Evolutionary conservation across 2,329 filamentous ascomycete genomes (phyloP).

Genomic region (Alternaria sp.): DNA sequence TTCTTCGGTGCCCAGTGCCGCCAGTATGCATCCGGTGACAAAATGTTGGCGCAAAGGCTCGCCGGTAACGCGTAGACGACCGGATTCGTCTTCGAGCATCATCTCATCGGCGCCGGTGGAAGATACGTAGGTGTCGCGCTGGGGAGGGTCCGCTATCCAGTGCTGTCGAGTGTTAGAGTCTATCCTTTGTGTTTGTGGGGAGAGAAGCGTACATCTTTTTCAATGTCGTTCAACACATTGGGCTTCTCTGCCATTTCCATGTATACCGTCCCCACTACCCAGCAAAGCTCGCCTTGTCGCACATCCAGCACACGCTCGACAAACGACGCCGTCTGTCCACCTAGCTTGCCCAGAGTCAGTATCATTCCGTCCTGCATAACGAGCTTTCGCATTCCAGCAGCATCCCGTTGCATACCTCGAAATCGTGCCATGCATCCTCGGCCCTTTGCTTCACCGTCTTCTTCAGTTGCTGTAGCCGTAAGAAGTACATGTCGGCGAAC

Average conservation of each 20-base stretch:
- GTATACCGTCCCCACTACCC: constrained; percentile 93
- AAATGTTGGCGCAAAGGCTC: constrained; percentile 72
- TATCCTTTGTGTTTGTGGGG: not conserved
- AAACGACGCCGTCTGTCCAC: constrained; percentile 74
- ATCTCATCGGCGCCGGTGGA: constrained; percentile 70
- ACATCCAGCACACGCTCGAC: constrained; percentile 95
- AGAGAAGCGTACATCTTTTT: constrained; percentile 74
- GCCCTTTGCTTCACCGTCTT: constrained; percentile 80
- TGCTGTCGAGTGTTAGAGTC: constrained; percentile 62
- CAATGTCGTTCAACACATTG: constrained; percentile 92
- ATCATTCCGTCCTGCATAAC: not conserved
- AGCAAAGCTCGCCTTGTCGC: constrained; percentile 92
- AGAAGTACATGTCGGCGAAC: constrained; percentile 97
- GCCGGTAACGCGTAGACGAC: constrained; percentile 81
- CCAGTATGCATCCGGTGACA: constrained; percentile 92
- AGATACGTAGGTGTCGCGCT: constrained; percentile 77
- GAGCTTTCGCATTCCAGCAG: not conserved
- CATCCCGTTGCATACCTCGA: constrained; percentile 59
- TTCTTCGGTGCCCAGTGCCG: constrained; percentile 95
- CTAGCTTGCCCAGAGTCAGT: constrained; percentile 59
- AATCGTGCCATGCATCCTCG: constrained; percentile 76
- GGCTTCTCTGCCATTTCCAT: constrained; percentile 98
- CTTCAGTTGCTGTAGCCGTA: constrained; percentile 87
- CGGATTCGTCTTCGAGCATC: constrained; percentile 96
- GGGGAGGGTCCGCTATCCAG: constrained; percentile 85